phyloP scores from a whole-genome alignment of 306 rosid genomes.

The Purshia tridentata region DNA sequence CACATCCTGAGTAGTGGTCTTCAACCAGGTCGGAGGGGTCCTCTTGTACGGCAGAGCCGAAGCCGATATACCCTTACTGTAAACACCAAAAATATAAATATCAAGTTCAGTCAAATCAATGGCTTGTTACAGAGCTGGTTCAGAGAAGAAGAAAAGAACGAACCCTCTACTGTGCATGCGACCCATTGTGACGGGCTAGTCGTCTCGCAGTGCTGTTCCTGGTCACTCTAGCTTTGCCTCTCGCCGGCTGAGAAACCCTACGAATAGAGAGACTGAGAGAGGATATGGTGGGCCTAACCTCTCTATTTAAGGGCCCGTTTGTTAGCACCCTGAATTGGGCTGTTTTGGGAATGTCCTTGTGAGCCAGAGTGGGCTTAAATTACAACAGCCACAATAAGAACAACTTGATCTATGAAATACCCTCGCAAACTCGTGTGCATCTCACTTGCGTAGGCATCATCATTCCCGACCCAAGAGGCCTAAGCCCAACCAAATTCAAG shows the following conservation, averaged over 20 bases:
- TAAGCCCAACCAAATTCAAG: too few species aligned
- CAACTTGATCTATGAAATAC: too few species aligned
- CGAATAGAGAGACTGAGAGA: background rate
- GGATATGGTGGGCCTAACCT: too few species aligned
- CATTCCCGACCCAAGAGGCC: too few species aligned
- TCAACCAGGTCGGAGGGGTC: slow-evolving; percentile 69
- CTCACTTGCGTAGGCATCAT: too few species aligned
- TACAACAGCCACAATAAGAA: too few species aligned
- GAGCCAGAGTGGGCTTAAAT: too few species aligned
- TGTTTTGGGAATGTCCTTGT: too few species aligned
- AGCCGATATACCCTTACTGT: too few species aligned
- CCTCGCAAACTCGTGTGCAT: too few species aligned
- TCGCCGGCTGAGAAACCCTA: slow-evolving; percentile 16
- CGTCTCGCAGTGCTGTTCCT: background rate
- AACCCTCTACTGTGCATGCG: slow-evolving; percentile 88
- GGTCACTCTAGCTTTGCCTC: background rate
- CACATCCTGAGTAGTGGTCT: slow-evolving; percentile 72
- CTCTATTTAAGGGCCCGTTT: too few species aligned
- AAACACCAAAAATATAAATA: background rate
- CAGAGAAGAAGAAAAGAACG: slow-evolving; percentile 1
- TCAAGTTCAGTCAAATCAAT: background rate
- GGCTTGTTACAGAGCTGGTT: background rate
- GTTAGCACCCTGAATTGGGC: too few species aligned
- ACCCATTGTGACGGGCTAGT: slow-evolving; percentile 50
- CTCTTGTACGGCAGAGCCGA: slow-evolving; percentile 87